Evolutionary conservation across 139 green algal genomes (phyloP), one percentile per base, ranked within the genome.

Genomic region (Marvania coccoides): DNA sequence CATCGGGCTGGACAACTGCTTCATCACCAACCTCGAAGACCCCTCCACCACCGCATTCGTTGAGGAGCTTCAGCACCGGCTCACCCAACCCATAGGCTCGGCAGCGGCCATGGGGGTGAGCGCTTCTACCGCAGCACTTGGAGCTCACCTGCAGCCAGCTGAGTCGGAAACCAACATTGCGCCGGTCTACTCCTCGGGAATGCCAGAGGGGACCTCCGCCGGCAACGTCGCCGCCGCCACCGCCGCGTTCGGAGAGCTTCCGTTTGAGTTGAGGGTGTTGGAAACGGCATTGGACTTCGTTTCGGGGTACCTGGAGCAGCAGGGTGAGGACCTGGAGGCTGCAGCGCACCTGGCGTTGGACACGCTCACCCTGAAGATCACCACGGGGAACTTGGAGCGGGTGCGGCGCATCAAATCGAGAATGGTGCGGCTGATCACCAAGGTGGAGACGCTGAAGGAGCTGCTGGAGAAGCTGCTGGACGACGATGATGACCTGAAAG

Each of bases 361-460:
- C 54, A 72, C 73, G 4, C 72, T 97, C 29, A 92, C 86, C 7
- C 71, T 72, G 3, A 82, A 87, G 69, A 82, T 96, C 28, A 91
- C 75, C 39, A 87, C 80, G 0, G 57, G 78, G 30, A 89, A 91
- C 64, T 69, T 97, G 72, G 90, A 97, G 75, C 65, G 80, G 2
- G 90, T 97, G 56, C 72, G 91, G 6, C 73, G 76, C 36, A 79
- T 95, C 46, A 97, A 97, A 81, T 90, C 63, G 36, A 53, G 64
- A 23, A 58, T 74, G 47, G 65, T 69, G 51, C 46, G 74, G 6
- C 9, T 81, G 39, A 78, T 61, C 38, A 81, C 69, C 5, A 36
- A 48, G 15, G 63, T 70, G 14, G 73, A 81, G 47, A 77, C 69
- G 26, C 61, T 77, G 39, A 73, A 73, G 13, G 75, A 85, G 68